Conservation (phyloP, 768 basidiomycete species). For the Imleria badia region DNA sequence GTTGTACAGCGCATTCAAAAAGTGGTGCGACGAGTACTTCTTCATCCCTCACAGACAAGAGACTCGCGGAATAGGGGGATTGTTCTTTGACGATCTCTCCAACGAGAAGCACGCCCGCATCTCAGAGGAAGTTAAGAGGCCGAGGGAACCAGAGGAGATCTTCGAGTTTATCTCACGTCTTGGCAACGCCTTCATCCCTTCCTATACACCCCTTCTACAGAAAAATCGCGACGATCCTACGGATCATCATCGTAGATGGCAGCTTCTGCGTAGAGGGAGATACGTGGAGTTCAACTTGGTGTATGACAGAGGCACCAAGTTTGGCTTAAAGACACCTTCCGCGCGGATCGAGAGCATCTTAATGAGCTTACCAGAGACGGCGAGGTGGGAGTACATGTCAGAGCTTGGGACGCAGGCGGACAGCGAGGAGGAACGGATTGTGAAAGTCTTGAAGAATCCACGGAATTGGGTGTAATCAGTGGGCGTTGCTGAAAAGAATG, state of each 20-base stretch:
- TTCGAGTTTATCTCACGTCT: slow-evolving; percentile 73
- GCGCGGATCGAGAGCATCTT: slow-evolving; percentile 87
- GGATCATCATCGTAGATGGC: slow-evolving; percentile 83
- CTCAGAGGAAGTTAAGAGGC: slow-evolving; percentile 43
- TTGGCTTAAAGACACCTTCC: slow-evolving; percentile 80
- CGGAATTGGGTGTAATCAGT: slow-evolving; percentile 62
- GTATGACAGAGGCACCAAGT: slow-evolving; percentile 85
- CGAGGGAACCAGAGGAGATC: slow-evolving; percentile 62
- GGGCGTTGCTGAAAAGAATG: no score
- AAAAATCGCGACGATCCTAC: slow-evolving; percentile 58
- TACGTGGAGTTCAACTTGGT: slow-evolving; percentile 96
- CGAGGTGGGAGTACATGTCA: slow-evolving; percentile 88
- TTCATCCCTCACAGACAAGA: slow-evolving; percentile 86
- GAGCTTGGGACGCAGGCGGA: slow-evolving; percentile 64
- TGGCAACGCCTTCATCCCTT: slow-evolving; percentile 82
- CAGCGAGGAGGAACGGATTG: slow-evolving; percentile 64
- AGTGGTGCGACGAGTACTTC: slow-evolving; percentile 99
- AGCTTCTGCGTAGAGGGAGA: slow-evolving; percentile 84
- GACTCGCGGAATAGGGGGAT: slow-evolving; percentile 85
- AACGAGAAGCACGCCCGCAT: slow-evolving; percentile 66
- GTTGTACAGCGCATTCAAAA: slow-evolving; percentile 81
- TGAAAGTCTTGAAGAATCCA: slow-evolving; percentile 61
- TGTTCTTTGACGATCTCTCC: slow-evolving; percentile 95
- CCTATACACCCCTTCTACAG: slow-evolving; percentile 85
- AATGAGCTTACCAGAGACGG: slow-evolving; percentile 86